Evolutionary conservation across 306 rosid species (phyloP).

Genomic region (Hippophae gyantsensis): DNA sequence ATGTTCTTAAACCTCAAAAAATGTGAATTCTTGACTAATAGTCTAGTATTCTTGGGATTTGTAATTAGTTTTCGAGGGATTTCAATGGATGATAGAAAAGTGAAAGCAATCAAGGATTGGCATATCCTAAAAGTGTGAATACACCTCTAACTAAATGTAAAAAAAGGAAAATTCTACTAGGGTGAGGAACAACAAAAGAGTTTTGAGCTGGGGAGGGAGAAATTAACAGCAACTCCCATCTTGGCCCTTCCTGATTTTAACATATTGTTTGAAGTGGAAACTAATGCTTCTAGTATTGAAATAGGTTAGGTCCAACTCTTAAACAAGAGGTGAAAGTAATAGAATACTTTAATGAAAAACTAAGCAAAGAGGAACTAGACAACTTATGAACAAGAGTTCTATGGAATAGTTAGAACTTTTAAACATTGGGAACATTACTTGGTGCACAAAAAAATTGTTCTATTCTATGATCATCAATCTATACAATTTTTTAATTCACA

Average conservation of each 20-base stretch:
- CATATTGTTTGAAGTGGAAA: neutral
- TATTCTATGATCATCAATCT: neutral
- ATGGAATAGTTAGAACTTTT: neutral
- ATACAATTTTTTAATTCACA: neutral
- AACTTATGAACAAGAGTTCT: neutral
- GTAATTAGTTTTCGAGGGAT: neutral
- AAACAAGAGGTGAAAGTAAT: neutral
- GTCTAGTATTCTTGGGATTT: neutral
- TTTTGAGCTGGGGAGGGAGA: neutral
- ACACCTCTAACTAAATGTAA: neutral
- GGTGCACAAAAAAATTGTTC: too few species aligned
- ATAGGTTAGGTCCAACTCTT: neutral
- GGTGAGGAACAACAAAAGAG: neutral
- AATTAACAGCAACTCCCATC: neutral
- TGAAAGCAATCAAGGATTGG: neutral
- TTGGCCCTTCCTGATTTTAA: neutral
- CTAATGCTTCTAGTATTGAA: neutral
- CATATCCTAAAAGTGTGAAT: neutral
- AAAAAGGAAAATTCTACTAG: neutral
- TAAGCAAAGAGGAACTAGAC: neutral
- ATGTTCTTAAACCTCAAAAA: neutral
- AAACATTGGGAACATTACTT: neutral
- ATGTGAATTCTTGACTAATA: neutral
- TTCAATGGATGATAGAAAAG: neutral
- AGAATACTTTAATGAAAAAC: neutral